Base-by-base conservation (phyloP, 108 stramenopile species). In the Skeletonema potamos region DNA sequence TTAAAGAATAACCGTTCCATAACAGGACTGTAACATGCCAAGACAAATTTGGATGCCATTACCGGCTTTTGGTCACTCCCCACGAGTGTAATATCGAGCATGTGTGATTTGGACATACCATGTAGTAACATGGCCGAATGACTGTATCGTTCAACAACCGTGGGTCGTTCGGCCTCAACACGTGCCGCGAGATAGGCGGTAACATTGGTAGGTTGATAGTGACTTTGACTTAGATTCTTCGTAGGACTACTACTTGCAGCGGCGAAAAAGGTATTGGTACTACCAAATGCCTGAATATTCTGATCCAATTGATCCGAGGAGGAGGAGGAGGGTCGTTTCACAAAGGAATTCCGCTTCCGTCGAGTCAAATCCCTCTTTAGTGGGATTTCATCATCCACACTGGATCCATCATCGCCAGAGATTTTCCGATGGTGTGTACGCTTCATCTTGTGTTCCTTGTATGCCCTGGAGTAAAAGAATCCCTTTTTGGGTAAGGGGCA, bases 1-100 rank as follows among this genome's bases (percentile, higher is more conserved):
- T 72, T 79, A 63, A 84, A 88, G 37, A 88, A 74, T 66, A 86
- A 77, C 24, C 68, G 61, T 58, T 86, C 85, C 33, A 88, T 56
- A 22, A 84, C 77, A 9, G 66, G 44, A 44, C 73, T 74, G 46
- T 84, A 68, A 30, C 83, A 81, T 13, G 70, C 83, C 65, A 88
- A 60, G 2, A 88, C 58, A 54, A 85, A 88, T 1, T 77, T 66
- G 68, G 66, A 76, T 15, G 85, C 83, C 20, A 17, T 68, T 29
- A 88, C 69, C 32, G 74, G 43, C 6, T 64, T 29, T 37, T 62
- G 73, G 66, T 88, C 87, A 9, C 33, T 54, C 11, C 82, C 85
- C 15, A 75, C 69, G 55, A 88, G 61, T 11, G 32, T 22, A 27
- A 88, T 54, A 79, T 88, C 87, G 20, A 75, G 61, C 83, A 87